Conservation (phyloP, 140 eudicot species). For the Erigeron philadelphicus region DNA sequence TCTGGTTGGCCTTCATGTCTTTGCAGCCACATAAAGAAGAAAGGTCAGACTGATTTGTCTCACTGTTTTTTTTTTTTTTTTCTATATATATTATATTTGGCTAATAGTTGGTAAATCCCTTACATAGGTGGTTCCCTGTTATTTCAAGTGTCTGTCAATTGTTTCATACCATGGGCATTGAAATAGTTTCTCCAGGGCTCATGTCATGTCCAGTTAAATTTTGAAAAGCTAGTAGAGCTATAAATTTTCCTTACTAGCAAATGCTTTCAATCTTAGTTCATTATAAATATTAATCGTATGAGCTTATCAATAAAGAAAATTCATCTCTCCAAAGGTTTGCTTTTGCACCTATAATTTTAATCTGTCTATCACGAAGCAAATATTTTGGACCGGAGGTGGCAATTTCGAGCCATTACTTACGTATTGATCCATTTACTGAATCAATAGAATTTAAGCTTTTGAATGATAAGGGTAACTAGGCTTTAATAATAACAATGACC, state of each 20-base stretch:
- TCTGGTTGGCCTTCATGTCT: slow-evolving; percentile 93
- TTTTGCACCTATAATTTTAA: not conserved
- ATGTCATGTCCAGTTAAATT: too few relatives aligned
- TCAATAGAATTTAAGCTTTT: not conserved
- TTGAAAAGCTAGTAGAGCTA: too few relatives aligned
- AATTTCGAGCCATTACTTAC: too few relatives aligned
- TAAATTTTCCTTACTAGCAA: not conserved
- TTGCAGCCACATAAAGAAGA: slow-evolving; percentile 99
- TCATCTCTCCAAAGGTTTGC: not conserved
- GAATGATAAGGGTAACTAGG: not conserved
- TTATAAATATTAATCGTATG: too few relatives aligned
- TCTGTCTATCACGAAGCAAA: not conserved
- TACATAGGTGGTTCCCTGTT: not conserved
- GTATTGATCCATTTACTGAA: not conserved
- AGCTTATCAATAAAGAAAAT: too few relatives aligned
- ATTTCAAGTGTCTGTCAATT: not conserved
- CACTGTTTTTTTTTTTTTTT: not conserved
- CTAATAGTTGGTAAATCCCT: too few relatives aligned
- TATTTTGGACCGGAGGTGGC: not conserved
- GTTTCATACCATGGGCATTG: not conserved
- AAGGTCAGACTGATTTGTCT: slow-evolving; percentile 45
- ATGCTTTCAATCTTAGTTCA: not conserved
- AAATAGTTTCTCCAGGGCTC: too few relatives aligned
- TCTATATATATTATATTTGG: not conserved
- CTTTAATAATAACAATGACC: not conserved